Base-by-base conservation (phyloP, 1,139 yeast species). In the Scheffersomyces stambukii region DNA sequence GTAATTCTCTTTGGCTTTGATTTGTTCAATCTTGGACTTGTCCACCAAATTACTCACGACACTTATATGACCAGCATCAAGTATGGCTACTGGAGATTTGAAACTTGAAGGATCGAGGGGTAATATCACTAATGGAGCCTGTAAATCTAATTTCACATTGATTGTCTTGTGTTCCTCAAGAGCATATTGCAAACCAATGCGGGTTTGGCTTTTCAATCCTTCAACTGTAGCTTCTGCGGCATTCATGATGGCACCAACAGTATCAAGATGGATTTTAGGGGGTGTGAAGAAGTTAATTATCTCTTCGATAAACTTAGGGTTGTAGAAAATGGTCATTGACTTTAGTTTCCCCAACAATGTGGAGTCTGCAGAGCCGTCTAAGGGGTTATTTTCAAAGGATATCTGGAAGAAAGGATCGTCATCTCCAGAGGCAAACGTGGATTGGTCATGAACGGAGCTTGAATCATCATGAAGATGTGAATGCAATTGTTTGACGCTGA, bases 161-260 rank as follows among this genome's bases (percentile, higher is more conserved):
- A 89, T 62, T 0, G 97, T 89, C 50, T 89, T 88, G 57, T 91
- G 98, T 46, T 91, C 96, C 38, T 88, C 95, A 40, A 93, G 65
- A 0, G 96, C 94, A 44, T 93, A 88, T 52, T 89, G 95, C 19
- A 93, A 68, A 0, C 98, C 97, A 38, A 93, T 73, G 47, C 97
- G 68, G 0, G 98, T 91, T 51, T 88, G 96, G 16, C 81, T 70
- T 0, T 95, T 79, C 39, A 93, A 64, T 2, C 95, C 96, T 50
- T 88, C 96, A 35, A 93, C 83, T 0, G 96, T 88, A 0, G 91
- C 88, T 41, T 89, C 96, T 0, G 99, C 98, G 0, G 96, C 97
- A 52, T 79, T 83, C 77, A 93, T 77, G 16, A 93, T 77, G 5
- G 94, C 94, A 17, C 91, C 94, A 21, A 93, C 77, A 0, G 97